A percentile compares a stretch with the other conserved stretches of the same genome.
Conservation (phyloP, 257 asterid genomes). For the Solanum virginianum region DNA sequence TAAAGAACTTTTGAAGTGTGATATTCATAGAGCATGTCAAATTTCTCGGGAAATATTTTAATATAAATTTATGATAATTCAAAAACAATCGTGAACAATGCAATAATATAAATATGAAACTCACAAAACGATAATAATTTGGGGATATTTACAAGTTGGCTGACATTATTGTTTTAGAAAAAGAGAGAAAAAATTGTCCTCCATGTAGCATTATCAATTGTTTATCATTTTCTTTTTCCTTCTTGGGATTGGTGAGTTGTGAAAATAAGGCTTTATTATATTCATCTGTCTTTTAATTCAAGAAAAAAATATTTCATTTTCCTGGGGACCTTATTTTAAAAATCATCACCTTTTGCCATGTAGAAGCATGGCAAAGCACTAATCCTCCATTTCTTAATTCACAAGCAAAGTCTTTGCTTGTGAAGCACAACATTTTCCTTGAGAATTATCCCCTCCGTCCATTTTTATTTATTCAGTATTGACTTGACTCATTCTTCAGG, state of each 20-base stretch:
- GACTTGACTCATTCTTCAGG: neutral
- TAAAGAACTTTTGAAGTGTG: neutral
- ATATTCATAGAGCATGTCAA: neutral
- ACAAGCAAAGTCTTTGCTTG: slow-evolving; percentile 23
- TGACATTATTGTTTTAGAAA: neutral
- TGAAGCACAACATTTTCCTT: neutral
- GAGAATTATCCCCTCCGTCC: neutral
- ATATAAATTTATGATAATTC: neutral
- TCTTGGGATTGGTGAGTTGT: neutral
- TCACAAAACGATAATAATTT: neutral
- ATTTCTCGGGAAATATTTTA: neutral
- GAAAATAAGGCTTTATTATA: neutral
- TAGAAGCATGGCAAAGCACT: slow-evolving; percentile 4
- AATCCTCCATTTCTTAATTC: slow-evolving; percentile 21
- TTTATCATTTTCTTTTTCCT: neutral
- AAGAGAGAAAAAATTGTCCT: neutral
- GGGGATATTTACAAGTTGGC: neutral
- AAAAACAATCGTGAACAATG: neutral
- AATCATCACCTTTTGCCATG: neutral
- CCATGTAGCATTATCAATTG: neutral
- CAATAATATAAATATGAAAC: neutral
- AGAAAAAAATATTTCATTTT: neutral
- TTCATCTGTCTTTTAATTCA: slow-evolving; percentile 10
- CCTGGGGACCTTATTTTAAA: neutral
- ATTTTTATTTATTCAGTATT: neutral